Base-by-base conservation (phyloP, 305 asterid species). In the Fraxinus latifolia region DNA sequence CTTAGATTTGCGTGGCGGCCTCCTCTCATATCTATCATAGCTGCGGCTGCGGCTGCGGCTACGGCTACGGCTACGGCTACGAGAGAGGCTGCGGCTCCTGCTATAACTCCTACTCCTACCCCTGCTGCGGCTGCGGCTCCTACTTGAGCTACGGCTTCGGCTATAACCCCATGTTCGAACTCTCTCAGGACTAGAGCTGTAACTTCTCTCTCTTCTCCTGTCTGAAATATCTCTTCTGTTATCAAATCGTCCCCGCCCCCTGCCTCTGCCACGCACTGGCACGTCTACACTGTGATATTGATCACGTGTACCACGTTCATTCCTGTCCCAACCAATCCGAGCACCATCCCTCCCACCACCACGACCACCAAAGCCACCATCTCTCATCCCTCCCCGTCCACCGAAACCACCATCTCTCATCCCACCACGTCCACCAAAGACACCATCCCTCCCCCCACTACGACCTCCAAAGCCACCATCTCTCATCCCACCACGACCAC, bases 231-330 rank as follows among this genome's bases (percentile, higher is more conserved):
- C 97, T 81, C 97, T 88, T 81, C 99, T 87, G 73, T 36, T 87
- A 77, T 91, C 96, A 83, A 93, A 93, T 32, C 95, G 88, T 7
- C 98, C 98, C 67, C 92, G 85, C 1, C 95, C 97, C 32, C 91
- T 83, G 77, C 98, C 97, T 44, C 94, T 84, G 72, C 93, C 96
- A 32, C 98, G 94, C 55, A 96, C 99, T 62, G 94, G 89, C 15
- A 78, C 88, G 55, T 92, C 97, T 23, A 88, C 72, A 77, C 79
- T 85, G 81, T 87, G 89, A 82, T 87, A 87, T 25, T 94, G 90
- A 39, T 90, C 96, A 0, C 81, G 74, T 2, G 90, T 84, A 29
- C 89, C 90, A 72, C 93, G 92, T 1, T 90, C 97, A 79, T 90
- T 93, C 85, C 98, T 87, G 71, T 91, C 99, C 93, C 95, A 90